Evolutionary conservation across 2,329 filamentous ascomycete genomes (phyloP).

Genomic region (Leptographium radiaticola): DNA sequence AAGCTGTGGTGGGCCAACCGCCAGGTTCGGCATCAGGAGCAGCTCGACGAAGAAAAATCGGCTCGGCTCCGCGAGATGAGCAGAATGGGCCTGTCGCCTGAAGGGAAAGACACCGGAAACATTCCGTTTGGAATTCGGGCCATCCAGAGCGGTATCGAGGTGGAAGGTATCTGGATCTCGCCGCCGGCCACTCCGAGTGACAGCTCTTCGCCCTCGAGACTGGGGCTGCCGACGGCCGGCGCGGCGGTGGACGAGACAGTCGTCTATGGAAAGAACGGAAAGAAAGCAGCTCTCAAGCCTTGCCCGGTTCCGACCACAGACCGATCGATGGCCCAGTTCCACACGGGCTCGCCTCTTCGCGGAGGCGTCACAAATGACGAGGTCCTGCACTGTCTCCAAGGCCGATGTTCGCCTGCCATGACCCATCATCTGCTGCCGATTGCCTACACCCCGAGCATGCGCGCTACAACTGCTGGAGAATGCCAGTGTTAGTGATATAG

Average conservation of each 20-base stretch:
- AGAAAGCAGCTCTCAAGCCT: not conserved
- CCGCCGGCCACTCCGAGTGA: slow-evolving; percentile 28
- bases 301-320: too few species aligned
- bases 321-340: too few species aligned
- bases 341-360: not conserved
- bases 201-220: slow-evolving; percentile 11
- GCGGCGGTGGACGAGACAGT: not conserved
- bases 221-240: not conserved
- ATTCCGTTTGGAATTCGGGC: slow-evolving; percentile 81
- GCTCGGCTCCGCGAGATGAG: slow-evolving; percentile 38
- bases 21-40: slow-evolving; percentile 40
- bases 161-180: slow-evolving; percentile 75
- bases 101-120: slow-evolving; percentile 33
- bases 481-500: too few species aligned
- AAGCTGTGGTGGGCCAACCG: slow-evolving; percentile 55
- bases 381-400: slow-evolving; percentile 15
- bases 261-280: not conserved
- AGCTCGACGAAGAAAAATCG: slow-evolving; percentile 54
- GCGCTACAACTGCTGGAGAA: slow-evolving; percentile 1
- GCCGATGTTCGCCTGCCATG: slow-evolving; percentile 7
- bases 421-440: not conserved
- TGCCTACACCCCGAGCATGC: slow-evolving; percentile 9
- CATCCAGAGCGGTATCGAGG: slow-evolving; percentile 67
- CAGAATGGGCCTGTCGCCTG: slow-evolving; percentile 35
- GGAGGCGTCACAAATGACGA: slow-evolving; percentile 14